Base-by-base conservation (phyloP, 2,329 filamentous ascomycete species). In the Xylariaceae sp. region DNA sequence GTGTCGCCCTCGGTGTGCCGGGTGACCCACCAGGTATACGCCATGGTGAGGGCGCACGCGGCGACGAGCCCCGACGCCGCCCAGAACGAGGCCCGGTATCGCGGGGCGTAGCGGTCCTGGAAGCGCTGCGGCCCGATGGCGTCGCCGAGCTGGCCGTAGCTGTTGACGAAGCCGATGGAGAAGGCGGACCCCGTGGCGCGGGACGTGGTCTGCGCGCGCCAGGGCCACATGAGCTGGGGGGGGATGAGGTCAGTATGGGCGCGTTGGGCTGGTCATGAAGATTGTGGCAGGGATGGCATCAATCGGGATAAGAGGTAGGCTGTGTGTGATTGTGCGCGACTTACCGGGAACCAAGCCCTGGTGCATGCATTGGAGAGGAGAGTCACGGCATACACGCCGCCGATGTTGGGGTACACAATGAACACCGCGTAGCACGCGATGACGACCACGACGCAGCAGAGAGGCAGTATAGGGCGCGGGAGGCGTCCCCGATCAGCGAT, bases 201-300 rank as follows among this genome's bases (percentile, higher is more conserved):
- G 34, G 58, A 62, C 0, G 65, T 73, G 3, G 68, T 72, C 53
- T 71, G 70, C 0, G 72, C 69, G 3, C 71, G 64, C 71, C 71
- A 74, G 9, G 71, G 71, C 72, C 72, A 72, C 71, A 74, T 74
- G n/a, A n/a, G n/a, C n/a, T n/a, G n/a, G n/a, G n/a, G n/a, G n/a
- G n/a, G n/a, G n/a, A n/a, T n/a, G n/a, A n/a, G n/a, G n/a, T n/a
- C n/a, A n/a, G n/a, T n/a, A n/a, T n/a, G n/a, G n/a, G n/a, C n/a
- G n/a, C n/a, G n/a, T n/a, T n/a, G n/a, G n/a, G n/a, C n/a, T n/a
- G n/a, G n/a, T n/a, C n/a, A n/a, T n/a, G n/a, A n/a, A n/a, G n/a
- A n/a, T n/a, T n/a, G n/a, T n/a, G n/a, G n/a, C n/a, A n/a, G n/a
- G n/a, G n/a, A n/a, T n/a, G n/a, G n/a, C n/a, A n/a, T n/a, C n/a